Base-by-base conservation (phyloP, 371 early-diverging fungal species). In the Rhizopus arrhizus region DNA sequence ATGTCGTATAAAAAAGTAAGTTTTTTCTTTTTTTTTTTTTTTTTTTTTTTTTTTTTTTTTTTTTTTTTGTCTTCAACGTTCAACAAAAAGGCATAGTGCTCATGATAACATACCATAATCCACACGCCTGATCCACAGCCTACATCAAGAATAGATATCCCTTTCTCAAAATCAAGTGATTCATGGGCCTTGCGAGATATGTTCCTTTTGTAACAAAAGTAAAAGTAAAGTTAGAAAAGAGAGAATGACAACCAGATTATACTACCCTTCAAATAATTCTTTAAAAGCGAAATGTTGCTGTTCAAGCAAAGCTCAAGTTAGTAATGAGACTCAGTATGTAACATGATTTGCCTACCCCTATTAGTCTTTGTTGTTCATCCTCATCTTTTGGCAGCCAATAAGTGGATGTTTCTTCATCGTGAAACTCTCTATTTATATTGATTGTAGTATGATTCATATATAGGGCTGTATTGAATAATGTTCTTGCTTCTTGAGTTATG, bases 81-180 rank as follows among this genome's bases (percentile, higher is more conserved):
- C 22, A 22, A 22, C 22, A 22, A 22, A 22, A 1, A 22, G 22
- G 0, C 22, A 22, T 22, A 22, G 2, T 22, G 22, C 22, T 33
- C 5, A 15, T 16, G 40, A 4, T 56, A 12, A 28, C n/a, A 15
- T 67, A 67, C 80, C 71, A 84, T 64, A 29, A 79, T 68, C 85
- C 85, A 84, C 8, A 81, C 76, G 9, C 85, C 85, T 13, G 78
- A 77, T 3, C 78, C 82, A 58, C 80, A 82, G 15, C 82, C 82
- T 16, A 82, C 70, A 57, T 79, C 82, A 4, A 81, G 62, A 1
- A 80, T 67, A 32, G 70, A 53, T 5, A 54, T 53, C 15, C 47
- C 62, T 13, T 60, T n/a, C 47, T 57, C 33, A 48, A 59, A 43
- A 15, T 45, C 45, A 6, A 45, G 16, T 5, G 13, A 5, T 12